phyloP scores from a whole-genome alignment of 306 rosid species.

The Gynostemma pentaphyllum region DNA sequence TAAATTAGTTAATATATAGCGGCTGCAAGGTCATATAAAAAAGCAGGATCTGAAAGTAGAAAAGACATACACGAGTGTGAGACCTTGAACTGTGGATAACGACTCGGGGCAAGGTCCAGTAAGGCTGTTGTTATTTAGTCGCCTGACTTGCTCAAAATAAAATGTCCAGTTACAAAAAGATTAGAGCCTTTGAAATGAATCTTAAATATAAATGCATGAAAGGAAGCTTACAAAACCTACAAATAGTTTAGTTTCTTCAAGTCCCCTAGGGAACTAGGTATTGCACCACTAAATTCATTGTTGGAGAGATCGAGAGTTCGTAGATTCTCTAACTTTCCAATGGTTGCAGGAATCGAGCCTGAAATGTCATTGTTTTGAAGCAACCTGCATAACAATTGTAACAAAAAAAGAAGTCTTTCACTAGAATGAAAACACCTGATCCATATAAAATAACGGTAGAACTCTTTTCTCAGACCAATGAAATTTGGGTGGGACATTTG shows the following conservation, averaged over 20 bases:
- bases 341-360: constrained; percentile 63
- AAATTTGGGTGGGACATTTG: no score
- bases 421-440: neutral
- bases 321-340: constrained; percentile 78
- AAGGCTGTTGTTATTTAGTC: constrained; percentile 89
- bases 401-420: neutral
- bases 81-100: constrained; percentile 60
- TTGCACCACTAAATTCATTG: constrained; percentile 52
- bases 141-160: constrained; percentile 47
- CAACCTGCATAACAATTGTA: constrained; percentile 35
- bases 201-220: neutral
- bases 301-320: constrained; percentile 92
- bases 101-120: constrained; percentile 77
- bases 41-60: neutral
- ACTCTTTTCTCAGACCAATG: no score
- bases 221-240: constrained; percentile 42
- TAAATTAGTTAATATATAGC: neutral
- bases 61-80: constrained; percentile 78
- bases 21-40: neutral
- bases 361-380: constrained; percentile 90
- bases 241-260: constrained; percentile 74
- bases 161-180: neutral
- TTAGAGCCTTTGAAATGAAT: neutral
- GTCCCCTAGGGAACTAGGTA: constrained; percentile 79
- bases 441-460: no score